phyloP scores from a whole-genome alignment of 139 green algal species.

The Chlamydomonas asymmetrica region DNA sequence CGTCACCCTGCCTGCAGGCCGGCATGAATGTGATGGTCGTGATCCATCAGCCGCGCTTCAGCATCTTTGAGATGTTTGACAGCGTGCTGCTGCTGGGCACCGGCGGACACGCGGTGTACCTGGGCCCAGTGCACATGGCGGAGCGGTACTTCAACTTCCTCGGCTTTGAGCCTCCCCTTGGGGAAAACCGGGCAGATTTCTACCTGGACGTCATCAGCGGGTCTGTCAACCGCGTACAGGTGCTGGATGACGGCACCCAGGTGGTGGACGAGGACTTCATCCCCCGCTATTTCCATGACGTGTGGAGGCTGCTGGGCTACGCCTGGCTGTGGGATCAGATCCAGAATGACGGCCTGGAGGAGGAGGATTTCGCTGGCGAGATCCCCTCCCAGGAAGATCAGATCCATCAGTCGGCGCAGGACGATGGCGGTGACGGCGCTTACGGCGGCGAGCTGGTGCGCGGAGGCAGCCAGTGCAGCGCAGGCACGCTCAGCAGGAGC shows the following conservation, averaged over 20 bases:
- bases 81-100: constrained; percentile 71
- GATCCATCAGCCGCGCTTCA: constrained; percentile 83
- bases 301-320: constrained; percentile 20
- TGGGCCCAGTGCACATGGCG: constrained; percentile 39
- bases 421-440: no score
- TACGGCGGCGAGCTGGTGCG: no score
- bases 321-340: constrained; percentile 17
- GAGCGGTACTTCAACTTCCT: constrained; percentile 27
- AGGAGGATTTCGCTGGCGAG: no score
- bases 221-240: constrained; percentile 7
- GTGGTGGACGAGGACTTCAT: constrained; percentile 22
- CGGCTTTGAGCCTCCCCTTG: constrained; percentile 9
- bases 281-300: constrained; percentile 16
- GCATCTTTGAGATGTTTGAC: constrained; percentile 66
- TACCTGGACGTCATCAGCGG: constrained; percentile 28
- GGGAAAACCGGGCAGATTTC: constrained; percentile 27
- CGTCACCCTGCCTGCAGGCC: background rate
- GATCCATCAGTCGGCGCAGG: no score
- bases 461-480: no score
- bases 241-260: background rate
- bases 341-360: background rate
- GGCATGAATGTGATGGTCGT: constrained; percentile 66
- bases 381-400: no score
- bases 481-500: no score
- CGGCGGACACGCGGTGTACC: constrained; percentile 60